These are phyloP conservation scores for Triglochin maritima DNA, from an alignment of 106 monocot species.

Conservation along the genomic window DNA sequence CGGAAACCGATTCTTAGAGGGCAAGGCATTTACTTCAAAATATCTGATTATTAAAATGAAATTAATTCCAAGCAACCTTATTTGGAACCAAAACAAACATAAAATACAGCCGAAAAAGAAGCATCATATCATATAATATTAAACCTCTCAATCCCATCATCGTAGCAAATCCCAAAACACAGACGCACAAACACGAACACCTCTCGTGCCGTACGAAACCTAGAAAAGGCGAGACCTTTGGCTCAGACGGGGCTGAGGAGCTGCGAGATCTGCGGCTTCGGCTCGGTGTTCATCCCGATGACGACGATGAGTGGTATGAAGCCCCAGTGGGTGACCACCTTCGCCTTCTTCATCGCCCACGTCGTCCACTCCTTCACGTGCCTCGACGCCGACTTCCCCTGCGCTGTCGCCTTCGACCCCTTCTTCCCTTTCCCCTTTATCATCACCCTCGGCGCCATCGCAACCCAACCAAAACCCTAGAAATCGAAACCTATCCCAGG, in stretches of 20 bases:
- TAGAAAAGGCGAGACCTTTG: background rate
- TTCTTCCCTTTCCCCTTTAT: slow-evolving; percentile 18
- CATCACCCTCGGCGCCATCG: slow-evolving; percentile 13
- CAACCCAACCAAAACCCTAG: background rate
- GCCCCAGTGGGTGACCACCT: slow-evolving; percentile 28
- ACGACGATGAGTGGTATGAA: slow-evolving; percentile 24
- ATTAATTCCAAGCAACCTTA: too few relatives aligned
- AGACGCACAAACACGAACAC: too few relatives aligned
- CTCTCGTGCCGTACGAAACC: background rate
- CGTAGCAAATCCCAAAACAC: too few relatives aligned
- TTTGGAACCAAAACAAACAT: too few relatives aligned
- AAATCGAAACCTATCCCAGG: too few relatives aligned
- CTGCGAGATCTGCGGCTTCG: slow-evolving; percentile 22
- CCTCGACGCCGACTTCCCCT: slow-evolving; percentile 2
- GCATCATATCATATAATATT: too few relatives aligned
- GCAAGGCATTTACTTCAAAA: too few relatives aligned
- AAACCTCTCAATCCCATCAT: too few relatives aligned
- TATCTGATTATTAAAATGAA: too few relatives aligned
- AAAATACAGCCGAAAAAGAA: too few relatives aligned
- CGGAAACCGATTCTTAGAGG: too few relatives aligned
- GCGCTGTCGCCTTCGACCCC: slow-evolving; percentile 3
- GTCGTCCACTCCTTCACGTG: slow-evolving; percentile 22
- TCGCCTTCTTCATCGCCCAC: slow-evolving; percentile 32
- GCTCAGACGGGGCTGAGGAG: slow-evolving; percentile 24
- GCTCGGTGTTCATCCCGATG: slow-evolving; percentile 32